Percentiles rank a stretch among this genome's conserved stretches.
phyloP scores from a whole-genome alignment of 2,329 filamentous ascomycete genomes.

The Metarhizium guizhouense region DNA sequence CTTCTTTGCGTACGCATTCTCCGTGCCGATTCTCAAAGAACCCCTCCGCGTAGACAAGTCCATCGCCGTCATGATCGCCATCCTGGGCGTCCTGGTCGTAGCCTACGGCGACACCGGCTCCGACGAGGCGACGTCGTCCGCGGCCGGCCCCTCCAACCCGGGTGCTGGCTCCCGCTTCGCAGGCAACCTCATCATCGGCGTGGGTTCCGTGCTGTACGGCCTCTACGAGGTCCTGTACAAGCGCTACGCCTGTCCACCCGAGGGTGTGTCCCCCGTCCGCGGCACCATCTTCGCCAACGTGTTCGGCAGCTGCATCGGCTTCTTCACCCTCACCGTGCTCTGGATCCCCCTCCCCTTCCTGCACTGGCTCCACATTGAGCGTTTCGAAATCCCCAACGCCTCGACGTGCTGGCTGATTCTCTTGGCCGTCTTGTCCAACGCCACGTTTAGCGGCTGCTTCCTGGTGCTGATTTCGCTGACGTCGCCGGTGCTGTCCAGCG shows the following conservation, averaged over 20 bases:
- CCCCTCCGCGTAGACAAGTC: slow-evolving; percentile 78
- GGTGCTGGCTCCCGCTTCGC: slow-evolving; percentile 57
- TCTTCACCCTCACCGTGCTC: slow-evolving; percentile 76
- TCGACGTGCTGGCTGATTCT: slow-evolving; percentile 71
- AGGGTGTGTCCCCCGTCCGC: slow-evolving; percentile 74
- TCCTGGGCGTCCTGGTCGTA: slow-evolving; percentile 84
- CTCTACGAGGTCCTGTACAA: slow-evolving; percentile 98
- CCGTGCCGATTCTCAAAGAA: slow-evolving; percentile 80
- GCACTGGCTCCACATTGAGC: slow-evolving; percentile 69
- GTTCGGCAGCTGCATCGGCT: slow-evolving; percentile 78
- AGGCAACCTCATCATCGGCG: slow-evolving; percentile 86
- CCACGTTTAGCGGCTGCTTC: slow-evolving; percentile 86
- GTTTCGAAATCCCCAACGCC: slow-evolving; percentile 71
- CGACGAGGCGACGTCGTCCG: slow-evolving; percentile 15
- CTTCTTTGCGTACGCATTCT: slow-evolving; percentile 97
- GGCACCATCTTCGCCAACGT: slow-evolving; percentile 94
- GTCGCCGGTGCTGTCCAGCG: slow-evolving; percentile 82
- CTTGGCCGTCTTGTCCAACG: slow-evolving; percentile 78
- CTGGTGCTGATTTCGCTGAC: slow-evolving; percentile 88
- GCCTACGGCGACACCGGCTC: slow-evolving; percentile 73
- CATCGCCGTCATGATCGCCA: slow-evolving; percentile 76
- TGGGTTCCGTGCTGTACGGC: slow-evolving; percentile 86
- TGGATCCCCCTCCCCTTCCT: slow-evolving; percentile 89
- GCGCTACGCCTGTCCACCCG: slow-evolving; percentile 82
- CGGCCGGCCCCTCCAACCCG: slow-evolving; percentile 1